Evolutionary conservation across 2,329 filamentous ascomycete genomes (phyloP), one percentile per base, ranked within the genome.

Genomic region (Botrytis tulipae): DNA sequence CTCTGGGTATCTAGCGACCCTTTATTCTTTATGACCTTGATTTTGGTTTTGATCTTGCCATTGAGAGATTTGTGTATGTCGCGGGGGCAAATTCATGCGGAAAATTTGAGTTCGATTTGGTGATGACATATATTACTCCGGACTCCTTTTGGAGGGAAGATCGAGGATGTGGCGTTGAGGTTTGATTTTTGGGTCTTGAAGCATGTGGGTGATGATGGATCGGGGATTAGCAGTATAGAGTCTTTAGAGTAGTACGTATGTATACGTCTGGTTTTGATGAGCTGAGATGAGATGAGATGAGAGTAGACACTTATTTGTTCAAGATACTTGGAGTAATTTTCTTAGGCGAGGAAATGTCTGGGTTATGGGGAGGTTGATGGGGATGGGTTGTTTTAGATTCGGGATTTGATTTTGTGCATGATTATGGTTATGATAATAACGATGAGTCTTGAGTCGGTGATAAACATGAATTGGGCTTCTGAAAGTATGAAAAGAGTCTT

Each of bases 11-110:
- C 37, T 20, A 40, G 42, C 25, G 22, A 16, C 12, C 4, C 8
- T 10, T 14, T n/a, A 16, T 29, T 9, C 32, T 20, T 8, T n/a
- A 9, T 20, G 1, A 4, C 3, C 46, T 37, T 6, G 42, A 10
- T 35, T 16, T 42, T 42, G 42, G n/a, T 48, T 42, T 42, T 42
- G 20, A n/a, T 48, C 25, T 35, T 32, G 51, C 14, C 29, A 25
- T 48, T 0, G 10, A n/a, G 20, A 22, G 20, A 22, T 20, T 12
- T 25, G 6, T 3, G 0, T 40, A 40, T 7, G 6, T 1, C 10
- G 1, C 3, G 32, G 25, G 35, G 44, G 46, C 44, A 32, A 37
- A 20, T 44, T 22, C 32, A 37, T n/a, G 44, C 22, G 5, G 44
- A n/a, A n/a, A n/a, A 44, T 29, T 29, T 14, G 48, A 3, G 2